Evolutionary conservation across 352 stramenopile species (phyloP).

Genomic region (Peronospora belbahrii): DNA sequence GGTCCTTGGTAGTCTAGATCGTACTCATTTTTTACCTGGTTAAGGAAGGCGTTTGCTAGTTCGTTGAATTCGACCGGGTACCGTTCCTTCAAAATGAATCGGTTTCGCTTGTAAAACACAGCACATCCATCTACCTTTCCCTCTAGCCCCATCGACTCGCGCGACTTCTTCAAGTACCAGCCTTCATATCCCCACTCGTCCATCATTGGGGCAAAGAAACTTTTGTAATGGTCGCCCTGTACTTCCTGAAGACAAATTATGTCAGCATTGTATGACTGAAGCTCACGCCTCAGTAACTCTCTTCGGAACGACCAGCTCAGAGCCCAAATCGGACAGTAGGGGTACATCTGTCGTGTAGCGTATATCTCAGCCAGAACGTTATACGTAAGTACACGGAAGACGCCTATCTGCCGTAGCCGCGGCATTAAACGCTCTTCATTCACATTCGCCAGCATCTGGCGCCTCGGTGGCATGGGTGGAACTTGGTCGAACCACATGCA

Average conservation of each 20-base stretch:
- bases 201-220: constrained; percentile 93
- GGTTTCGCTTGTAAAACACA: constrained; percentile 94
- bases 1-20: constrained; percentile 68
- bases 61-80: constrained; percentile 98
- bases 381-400: constrained; percentile 85
- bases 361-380: constrained; percentile 91
- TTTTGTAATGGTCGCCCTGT: constrained; percentile 98
- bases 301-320: constrained; percentile 95
- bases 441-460: constrained; percentile 78
- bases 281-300: constrained; percentile 84
- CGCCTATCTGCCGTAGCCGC: constrained; percentile 67
- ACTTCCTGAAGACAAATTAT: constrained; percentile 98
- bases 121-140: constrained; percentile 98
- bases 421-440: constrained; percentile 68
- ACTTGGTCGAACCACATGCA: constrained; percentile 39
- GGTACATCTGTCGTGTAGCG: constrained; percentile 90
- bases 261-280: constrained; percentile 90
- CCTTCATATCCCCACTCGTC: constrained; percentile 93
- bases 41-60: constrained; percentile 65
- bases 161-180: constrained; percentile 97
- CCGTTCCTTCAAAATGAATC: constrained; percentile 84
- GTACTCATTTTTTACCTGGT: constrained; percentile 62
- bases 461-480: constrained; percentile 58
- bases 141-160: constrained; percentile 94
- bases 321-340: constrained; percentile 95